A percentile compares a stretch with the other conserved stretches of the same genome.
These are phyloP conservation scores for Scedosporium dehoogii DNA, from an alignment of 2,329 filamentous ascomycete genomes.

Conservation along the genomic window DNA sequence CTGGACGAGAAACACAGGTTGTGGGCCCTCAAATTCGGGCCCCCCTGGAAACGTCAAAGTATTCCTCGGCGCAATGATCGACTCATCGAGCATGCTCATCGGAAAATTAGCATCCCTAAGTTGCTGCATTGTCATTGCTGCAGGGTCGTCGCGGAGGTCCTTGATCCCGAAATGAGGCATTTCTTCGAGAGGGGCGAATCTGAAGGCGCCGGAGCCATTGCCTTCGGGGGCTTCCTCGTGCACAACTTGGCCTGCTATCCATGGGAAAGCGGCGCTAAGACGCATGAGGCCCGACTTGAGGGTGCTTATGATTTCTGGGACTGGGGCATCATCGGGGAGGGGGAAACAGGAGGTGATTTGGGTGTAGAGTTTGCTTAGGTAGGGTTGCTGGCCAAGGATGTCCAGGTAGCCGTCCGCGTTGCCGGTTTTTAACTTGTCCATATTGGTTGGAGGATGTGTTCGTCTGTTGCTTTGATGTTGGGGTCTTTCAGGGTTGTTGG, in stretches of 20 bases:
- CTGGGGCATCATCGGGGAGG: slow-evolving; percentile 10
- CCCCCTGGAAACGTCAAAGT: slow-evolving; percentile 5
- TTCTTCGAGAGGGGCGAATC: slow-evolving; percentile 21
- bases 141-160: slow-evolving; percentile 23
- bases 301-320: slow-evolving; percentile 15
- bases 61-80: slow-evolving; percentile 19
- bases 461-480: background rate
- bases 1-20: slow-evolving; percentile 37
- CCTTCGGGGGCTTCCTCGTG: slow-evolving; percentile 13
- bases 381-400: slow-evolving; percentile 1
- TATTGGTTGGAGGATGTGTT: too few species aligned
- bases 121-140: slow-evolving; percentile 21
- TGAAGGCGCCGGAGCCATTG: slow-evolving; percentile 18
- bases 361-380: slow-evolving; percentile 26
- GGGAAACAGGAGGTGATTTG: slow-evolving; percentile 28
- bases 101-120: slow-evolving; percentile 28
- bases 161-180: slow-evolving; percentile 24
- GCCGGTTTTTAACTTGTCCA: background rate
- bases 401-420: background rate
- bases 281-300: slow-evolving; percentile 22
- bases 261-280: slow-evolving; percentile 29
- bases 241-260: slow-evolving; percentile 31
- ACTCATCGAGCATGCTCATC: slow-evolving; percentile 32
- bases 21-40: background rate
- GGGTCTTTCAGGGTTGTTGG: background rate